phyloP scores from a whole-genome alignment of 169 alveolate genomes.

The Eimeria zaria region DNA sequence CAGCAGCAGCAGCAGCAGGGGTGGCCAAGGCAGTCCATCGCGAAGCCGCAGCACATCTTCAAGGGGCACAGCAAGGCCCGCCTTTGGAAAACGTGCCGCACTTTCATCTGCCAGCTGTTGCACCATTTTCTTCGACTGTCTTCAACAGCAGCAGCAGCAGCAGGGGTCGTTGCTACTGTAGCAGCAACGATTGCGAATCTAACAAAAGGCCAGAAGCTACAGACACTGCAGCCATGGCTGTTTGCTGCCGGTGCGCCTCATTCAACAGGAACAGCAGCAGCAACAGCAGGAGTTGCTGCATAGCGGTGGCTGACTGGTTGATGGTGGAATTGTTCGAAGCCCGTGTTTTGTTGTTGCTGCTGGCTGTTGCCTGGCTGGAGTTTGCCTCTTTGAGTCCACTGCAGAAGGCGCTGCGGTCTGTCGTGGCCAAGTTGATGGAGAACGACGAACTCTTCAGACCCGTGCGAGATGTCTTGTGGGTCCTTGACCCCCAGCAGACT shows the following conservation, averaged over 20 bases:
- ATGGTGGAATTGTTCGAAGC: slow-evolving; percentile 69
- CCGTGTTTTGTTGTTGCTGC: slow-evolving; percentile 64
- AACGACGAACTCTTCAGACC: slow-evolving; percentile 59
- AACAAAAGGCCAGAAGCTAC: slow-evolving; percentile 5
- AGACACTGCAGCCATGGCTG: neutral
- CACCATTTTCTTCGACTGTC: neutral
- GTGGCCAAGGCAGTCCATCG: slow-evolving; percentile 65
- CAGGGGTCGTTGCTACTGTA: neutral
- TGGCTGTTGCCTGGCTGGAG: slow-evolving; percentile 76
- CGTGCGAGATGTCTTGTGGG: slow-evolving; percentile 75
- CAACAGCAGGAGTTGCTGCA: slow-evolving; percentile 51
- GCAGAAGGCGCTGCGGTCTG: slow-evolving; percentile 81
- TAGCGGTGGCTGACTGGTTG: slow-evolving; percentile 54
- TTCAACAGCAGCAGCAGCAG: slow-evolving; percentile 35
- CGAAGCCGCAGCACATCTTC: slow-evolving; percentile 61
- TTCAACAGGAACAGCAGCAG: slow-evolving; percentile 47
- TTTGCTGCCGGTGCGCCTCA: slow-evolving; percentile 11
- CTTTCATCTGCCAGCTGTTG: slow-evolving; percentile 30
- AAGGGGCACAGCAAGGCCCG: slow-evolving; percentile 28
- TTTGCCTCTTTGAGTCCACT: slow-evolving; percentile 79
- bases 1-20: slow-evolving; percentile 75
- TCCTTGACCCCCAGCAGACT: slow-evolving; percentile 69
- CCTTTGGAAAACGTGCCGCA: slow-evolving; percentile 71
- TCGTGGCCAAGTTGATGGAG: slow-evolving; percentile 74
- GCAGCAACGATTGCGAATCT: neutral